Percentiles rank a stretch among this genome's conserved stretches.
phyloP scores from a whole-genome alignment of 129 eudicot genomes.

The Oenanthe sinensis region DNA sequence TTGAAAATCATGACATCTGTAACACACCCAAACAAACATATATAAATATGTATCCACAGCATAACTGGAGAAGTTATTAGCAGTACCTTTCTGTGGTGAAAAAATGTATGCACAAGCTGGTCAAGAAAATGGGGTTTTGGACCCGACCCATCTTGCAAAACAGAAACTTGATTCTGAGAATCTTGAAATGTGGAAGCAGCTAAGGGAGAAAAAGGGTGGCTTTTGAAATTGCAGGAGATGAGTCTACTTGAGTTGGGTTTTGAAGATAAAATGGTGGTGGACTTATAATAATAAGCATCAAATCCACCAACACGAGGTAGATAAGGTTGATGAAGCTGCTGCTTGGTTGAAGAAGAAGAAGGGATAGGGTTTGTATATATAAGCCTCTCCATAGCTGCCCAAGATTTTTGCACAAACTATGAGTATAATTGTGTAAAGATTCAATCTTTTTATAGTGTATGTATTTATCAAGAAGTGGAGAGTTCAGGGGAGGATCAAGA shows the following conservation, averaged over 20 bases:
- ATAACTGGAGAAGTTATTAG: background rate
- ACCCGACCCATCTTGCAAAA: constrained; percentile 27
- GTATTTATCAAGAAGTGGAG: background rate
- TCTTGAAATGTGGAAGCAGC: constrained; percentile 7
- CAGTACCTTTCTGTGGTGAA: constrained; percentile 27
- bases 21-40: background rate
- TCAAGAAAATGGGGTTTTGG: constrained; percentile 13
- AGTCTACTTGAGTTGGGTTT: constrained; percentile 26
- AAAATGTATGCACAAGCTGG: constrained; percentile 18
- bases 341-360: constrained; percentile 6
- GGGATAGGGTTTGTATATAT: constrained; percentile 30
- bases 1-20: background rate
- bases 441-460: background rate
- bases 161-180: background rate
- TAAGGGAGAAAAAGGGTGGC: constrained; percentile 10
- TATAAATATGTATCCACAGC: no score
- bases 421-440: background rate
- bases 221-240: constrained; percentile 27
- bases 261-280: background rate
- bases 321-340: constrained; percentile 25
- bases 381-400: constrained; percentile 50
- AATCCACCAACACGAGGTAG: constrained; percentile 26
- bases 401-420: background rate
- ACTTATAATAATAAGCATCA: constrained; percentile 13
- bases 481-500: background rate